Evolutionary conservation across 257 asterid genomes (phyloP).

Genomic region (Penstemon davidsonii): DNA sequence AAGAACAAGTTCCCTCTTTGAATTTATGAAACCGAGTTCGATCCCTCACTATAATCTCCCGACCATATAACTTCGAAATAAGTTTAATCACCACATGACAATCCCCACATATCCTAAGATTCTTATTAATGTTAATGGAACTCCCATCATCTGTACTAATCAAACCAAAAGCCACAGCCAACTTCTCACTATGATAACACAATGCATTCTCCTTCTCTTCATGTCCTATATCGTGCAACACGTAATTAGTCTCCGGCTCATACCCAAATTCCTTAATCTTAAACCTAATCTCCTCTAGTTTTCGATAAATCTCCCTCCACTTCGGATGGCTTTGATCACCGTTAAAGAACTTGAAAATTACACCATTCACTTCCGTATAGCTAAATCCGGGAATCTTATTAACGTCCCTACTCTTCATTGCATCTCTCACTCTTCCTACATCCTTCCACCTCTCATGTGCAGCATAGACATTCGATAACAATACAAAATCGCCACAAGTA

Average conservation of each 20-base stretch:
- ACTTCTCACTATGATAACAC: conserved; percentile 82
- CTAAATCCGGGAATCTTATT: conserved; percentile 90
- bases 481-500: conserved; percentile 79
- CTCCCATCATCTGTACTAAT: conserved; percentile 49
- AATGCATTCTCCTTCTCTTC: conserved; percentile 94
- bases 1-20: conserved; percentile 72
- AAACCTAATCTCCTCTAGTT: conserved; percentile 65
- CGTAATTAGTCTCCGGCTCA: conserved; percentile 69
- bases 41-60: conserved; percentile 84
- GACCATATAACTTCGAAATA: conserved; percentile 56
- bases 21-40: conserved; percentile 86
- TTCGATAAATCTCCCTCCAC: conserved; percentile 59
- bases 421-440: conserved; percentile 77
- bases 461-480: conserved; percentile 84
- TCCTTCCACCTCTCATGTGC: conserved; percentile 78
- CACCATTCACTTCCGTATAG: conserved; percentile 63
- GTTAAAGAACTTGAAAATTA: conserved; percentile 56
- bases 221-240: conserved; percentile 80
- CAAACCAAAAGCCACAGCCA: conserved; percentile 88
- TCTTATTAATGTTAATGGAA: conserved; percentile 69
- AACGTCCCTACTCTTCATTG: conserved; percentile 66
- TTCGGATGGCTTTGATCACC: conserved; percentile 64
- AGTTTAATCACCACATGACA: conserved; percentile 86
- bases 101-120: conserved; percentile 94
- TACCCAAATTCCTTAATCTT: conserved; percentile 65